Base-by-base conservation (phyloP, 2,329 filamentous ascomycete species). In the Penicillium thymicola region DNA sequence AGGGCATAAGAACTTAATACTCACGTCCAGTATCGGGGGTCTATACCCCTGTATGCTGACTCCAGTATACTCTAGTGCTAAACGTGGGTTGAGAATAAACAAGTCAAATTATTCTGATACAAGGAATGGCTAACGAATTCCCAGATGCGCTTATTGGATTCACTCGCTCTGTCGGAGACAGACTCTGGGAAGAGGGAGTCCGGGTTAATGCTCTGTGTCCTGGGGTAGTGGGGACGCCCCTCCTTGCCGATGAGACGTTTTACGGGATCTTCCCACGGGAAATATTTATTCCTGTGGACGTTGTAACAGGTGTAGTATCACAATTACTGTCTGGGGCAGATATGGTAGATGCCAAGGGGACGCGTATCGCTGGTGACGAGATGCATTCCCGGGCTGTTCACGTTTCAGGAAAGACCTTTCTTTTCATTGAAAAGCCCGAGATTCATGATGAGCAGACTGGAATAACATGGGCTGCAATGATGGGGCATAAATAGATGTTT, bases 51-150 rank as follows among this genome's bases (percentile, higher is more conserved):
- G 54, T 38, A 34, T 47, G 64, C 60, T 7, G 60, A 68, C 63
- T 0, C 73, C 74, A 7, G 62, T 76, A 36, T 76, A 77, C 58
- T 69, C 70, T 9, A 68, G 72, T 16, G 67, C 73, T 4, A 76
- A 76, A 53, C 69, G 76, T 55, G 23, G 49, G 62, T 60, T 16
- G 13, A 28, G 21, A 36, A 16, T 5, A n/a, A 16, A 32, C 4
- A 21, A 8, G 1, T 16, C 7, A 8, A 14, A 34, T 34, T 34
- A 14, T 0, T 11, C 1, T 16, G 11, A 4, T 4, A 13, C 5
- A 21, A n/a, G 16, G 3, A 1, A 3, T 41, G 13, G 27, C 52
- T 47, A 9, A 51, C 2, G 4, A 3, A 10, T n/a, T 23, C 1
- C 5, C 28, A 65, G 62, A 62, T 50, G 76, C 68, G 3, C 66